Evolutionary conservation across 2,329 filamentous ascomycete species (phyloP).

Genomic region (Alternaria conjuncta): DNA sequence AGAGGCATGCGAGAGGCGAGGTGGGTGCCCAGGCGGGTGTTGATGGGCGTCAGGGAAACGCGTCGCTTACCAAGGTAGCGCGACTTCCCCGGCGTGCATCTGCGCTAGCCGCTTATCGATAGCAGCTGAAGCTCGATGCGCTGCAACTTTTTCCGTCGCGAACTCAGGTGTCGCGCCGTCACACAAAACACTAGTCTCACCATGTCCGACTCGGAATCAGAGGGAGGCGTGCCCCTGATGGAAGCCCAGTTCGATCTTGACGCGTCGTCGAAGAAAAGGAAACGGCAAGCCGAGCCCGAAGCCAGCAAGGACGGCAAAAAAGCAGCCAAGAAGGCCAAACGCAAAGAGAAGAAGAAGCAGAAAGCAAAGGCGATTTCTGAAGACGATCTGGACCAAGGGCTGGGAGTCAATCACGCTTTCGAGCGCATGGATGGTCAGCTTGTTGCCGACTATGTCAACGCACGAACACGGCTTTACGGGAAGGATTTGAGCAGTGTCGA

Average conservation of each 20-base stretch:
- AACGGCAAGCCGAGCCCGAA: conserved; percentile 45
- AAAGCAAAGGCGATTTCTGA: conserved; percentile 69
- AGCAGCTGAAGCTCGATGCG: conserved; percentile 19
- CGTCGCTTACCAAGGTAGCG: conserved; percentile 21
- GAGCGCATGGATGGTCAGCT: conserved; percentile 82
- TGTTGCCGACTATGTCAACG: conserved; percentile 83
- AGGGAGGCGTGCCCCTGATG: conserved; percentile 53
- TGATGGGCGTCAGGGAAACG: conserved; percentile 28
- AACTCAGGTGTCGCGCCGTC: conserved; percentile 17
- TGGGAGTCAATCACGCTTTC: conserved; percentile 77
- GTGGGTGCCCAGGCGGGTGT: conserved; percentile 31
- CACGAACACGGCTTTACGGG: conserved; percentile 78
- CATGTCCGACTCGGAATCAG: conserved; percentile 55
- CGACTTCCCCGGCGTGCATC: conserved; percentile 14
- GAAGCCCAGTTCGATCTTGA: conserved; percentile 49
- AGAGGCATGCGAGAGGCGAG: conserved; percentile 10
- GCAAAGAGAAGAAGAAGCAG: conserved; percentile 64
- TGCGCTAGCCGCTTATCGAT: conserved; percentile 38
- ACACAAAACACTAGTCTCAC: conserved; percentile 32
- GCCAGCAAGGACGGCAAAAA: conserved; percentile 44
- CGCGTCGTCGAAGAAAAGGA: conserved; percentile 50
- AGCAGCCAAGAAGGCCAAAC: conserved; percentile 45
- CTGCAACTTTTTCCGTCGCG: conserved; percentile 32
- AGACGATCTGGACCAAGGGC: conserved; percentile 56
- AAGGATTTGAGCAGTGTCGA: conserved; percentile 83